These are phyloP conservation scores for Borealophlyctis nickersoniae DNA, from an alignment of 192 early-diverging fungal genomes.

Conservation along the genomic window DNA sequence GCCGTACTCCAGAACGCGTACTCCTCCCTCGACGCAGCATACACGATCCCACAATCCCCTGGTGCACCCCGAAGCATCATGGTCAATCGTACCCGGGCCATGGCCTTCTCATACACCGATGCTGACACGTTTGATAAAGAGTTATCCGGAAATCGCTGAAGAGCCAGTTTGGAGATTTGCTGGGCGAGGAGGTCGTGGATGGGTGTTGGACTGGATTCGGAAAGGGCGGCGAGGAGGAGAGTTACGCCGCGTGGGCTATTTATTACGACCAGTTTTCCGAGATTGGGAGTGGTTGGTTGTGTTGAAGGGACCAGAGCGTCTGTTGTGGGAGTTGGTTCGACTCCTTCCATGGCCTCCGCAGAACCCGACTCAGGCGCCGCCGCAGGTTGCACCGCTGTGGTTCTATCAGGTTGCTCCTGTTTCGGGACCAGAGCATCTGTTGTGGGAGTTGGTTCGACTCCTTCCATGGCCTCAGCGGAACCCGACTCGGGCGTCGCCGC, in stretches of 20 bases:
- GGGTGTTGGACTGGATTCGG: not conserved
- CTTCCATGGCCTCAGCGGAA: not conserved
- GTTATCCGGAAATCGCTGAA: not conserved
- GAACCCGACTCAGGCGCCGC: not conserved
- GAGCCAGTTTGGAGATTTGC: not conserved
- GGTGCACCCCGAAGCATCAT: constrained; percentile 50
- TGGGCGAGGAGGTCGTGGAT: not conserved
- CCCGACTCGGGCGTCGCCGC: too few species aligned
- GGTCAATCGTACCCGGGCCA: constrained; percentile 49
- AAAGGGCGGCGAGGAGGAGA: not conserved
- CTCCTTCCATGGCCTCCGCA: not conserved
- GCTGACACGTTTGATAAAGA: not conserved
- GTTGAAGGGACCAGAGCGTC: not conserved
- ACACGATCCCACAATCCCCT: constrained; percentile 53
- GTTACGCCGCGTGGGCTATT: constrained; percentile 14
- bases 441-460: not conserved
- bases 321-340: not conserved
- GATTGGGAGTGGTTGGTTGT: too few species aligned
- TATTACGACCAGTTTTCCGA: not conserved
- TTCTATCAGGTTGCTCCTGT: too few species aligned
- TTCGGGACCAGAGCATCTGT: not conserved
- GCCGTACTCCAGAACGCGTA: constrained; percentile 43
- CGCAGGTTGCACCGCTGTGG: too few species aligned
- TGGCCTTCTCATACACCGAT: constrained; percentile 9
- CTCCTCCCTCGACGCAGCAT: constrained; percentile 40